phyloP scores from a whole-genome alignment of 2,329 filamentous ascomycete genomes.

The Aspergillus tamarii region DNA sequence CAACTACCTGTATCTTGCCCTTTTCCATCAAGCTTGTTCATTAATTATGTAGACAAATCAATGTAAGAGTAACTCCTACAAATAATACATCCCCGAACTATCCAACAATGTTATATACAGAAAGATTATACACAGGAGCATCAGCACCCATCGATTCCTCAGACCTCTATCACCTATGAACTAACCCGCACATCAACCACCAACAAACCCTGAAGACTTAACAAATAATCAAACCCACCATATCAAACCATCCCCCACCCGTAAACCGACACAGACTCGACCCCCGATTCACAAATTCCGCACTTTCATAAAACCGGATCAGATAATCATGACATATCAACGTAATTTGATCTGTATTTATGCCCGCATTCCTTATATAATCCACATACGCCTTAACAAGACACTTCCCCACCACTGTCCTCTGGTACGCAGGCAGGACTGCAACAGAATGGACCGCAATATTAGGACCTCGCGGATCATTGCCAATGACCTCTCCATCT shows the following conservation, averaged over 20 bases:
- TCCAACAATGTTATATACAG: too few relatives aligned
- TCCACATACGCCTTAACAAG: not conserved
- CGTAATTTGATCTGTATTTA: not conserved
- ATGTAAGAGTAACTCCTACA: too few relatives aligned
- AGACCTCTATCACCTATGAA: not conserved
- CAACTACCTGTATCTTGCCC: too few relatives aligned
- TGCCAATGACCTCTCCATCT: not conserved
- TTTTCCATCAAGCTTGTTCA: too few relatives aligned
- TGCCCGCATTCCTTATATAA: not conserved
- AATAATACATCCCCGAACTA: too few relatives aligned
- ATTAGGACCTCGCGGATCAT: not conserved
- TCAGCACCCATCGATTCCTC: not conserved
- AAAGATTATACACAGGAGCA: too few relatives aligned
- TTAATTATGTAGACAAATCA: too few relatives aligned
- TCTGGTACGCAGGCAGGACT: not conserved
- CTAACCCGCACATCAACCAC: not conserved
- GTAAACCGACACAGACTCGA: not conserved
- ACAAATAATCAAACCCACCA: not conserved
- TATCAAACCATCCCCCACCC: slow-evolving; percentile 5
- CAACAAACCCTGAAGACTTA: not conserved
- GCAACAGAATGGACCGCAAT: slow-evolving; percentile 1
- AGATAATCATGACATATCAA: slow-evolving; percentile 2
- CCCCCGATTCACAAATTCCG: not conserved
- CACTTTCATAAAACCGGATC: slow-evolving; percentile 1
- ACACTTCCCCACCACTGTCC: not conserved